These are phyloP conservation scores for Brachypodium distachyon DNA, from an alignment of 202 grass and related monocot species.

Conservation along the genomic window DNA sequence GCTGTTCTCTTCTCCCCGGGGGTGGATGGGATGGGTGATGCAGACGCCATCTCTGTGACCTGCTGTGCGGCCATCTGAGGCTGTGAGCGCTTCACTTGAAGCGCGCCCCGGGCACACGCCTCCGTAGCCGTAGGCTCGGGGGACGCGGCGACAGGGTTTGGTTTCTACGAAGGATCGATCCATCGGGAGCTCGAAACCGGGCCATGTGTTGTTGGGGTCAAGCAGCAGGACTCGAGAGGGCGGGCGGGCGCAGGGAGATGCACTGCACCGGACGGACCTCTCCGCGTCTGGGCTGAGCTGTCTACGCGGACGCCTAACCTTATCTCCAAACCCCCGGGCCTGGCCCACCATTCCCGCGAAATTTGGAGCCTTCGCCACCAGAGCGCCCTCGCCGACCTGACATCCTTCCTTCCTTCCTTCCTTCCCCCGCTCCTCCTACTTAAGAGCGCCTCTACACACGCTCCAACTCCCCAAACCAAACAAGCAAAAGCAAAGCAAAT, in stretches of 20 bases:
- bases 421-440: neutral
- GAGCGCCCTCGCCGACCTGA: too few relatives aligned
- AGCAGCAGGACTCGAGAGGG: neutral
- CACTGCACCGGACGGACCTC: neutral
- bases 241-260: neutral
- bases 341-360: constrained; percentile 2
- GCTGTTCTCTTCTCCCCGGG: too few relatives aligned
- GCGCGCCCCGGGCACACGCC: neutral
- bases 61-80: neutral
- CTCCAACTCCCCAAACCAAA: neutral
- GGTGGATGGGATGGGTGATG: too few relatives aligned
- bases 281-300: neutral
- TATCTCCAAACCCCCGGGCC: neutral
- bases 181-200: neutral
- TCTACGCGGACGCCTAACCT: neutral
- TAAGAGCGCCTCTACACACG: neutral
- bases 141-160: constrained; percentile 17
- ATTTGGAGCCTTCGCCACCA: constrained; percentile 12
- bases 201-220: too few relatives aligned
- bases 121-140: neutral
- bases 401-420: too few relatives aligned
- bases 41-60: neutral
- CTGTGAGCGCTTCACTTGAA: too few relatives aligned
- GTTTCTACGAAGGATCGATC: neutral
- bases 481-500: neutral